A percentile compares a stretch with the other conserved stretches of the same genome.
Conservation (phyloP, 139 green algal species). For the Pleodorina starrii region DNA sequence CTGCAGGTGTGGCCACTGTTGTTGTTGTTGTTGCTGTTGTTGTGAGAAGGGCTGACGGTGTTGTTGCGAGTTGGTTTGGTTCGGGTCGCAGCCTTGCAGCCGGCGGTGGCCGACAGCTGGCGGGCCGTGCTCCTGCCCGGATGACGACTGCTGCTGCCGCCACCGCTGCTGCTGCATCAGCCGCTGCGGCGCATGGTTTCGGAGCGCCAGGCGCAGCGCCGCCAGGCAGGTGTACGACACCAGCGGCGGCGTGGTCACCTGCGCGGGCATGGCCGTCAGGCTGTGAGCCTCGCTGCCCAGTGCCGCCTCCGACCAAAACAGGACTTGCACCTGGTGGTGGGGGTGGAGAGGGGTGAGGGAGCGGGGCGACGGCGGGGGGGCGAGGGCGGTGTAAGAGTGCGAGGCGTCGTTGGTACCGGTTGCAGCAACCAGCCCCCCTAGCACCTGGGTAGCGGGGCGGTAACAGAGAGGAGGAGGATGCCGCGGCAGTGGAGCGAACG, state of each 20-base stretch:
- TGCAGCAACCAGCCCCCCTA: too few species aligned
- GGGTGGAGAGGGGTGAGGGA: too few species aligned
- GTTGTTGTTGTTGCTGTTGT: not conserved
- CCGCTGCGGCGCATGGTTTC: not conserved
- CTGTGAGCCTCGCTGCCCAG: not conserved
- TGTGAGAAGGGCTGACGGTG: not conserved
- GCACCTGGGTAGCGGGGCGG: too few species aligned
- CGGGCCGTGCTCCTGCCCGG: not conserved
- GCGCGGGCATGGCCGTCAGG: conserved; percentile 28
- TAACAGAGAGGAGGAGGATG: too few species aligned
- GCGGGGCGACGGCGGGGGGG: too few species aligned
- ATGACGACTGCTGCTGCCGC: not conserved
- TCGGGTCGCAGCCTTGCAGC: not conserved
- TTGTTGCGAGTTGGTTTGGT: not conserved
- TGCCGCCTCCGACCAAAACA: not conserved
- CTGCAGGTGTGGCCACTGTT: too few species aligned
- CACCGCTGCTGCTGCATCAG: not conserved
- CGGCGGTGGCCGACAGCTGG: too few species aligned
- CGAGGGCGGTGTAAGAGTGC: too few species aligned
- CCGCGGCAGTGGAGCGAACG: not conserved
- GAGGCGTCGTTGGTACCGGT: too few species aligned
- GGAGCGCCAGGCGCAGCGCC: not conserved
- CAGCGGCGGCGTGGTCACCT: not conserved
- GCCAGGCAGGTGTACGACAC: conserved; percentile 19
- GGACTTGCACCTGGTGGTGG: not conserved